Evolutionary conservation across 805 yeast genomes (phyloP).

Genomic region (Pichia deserticola): DNA sequence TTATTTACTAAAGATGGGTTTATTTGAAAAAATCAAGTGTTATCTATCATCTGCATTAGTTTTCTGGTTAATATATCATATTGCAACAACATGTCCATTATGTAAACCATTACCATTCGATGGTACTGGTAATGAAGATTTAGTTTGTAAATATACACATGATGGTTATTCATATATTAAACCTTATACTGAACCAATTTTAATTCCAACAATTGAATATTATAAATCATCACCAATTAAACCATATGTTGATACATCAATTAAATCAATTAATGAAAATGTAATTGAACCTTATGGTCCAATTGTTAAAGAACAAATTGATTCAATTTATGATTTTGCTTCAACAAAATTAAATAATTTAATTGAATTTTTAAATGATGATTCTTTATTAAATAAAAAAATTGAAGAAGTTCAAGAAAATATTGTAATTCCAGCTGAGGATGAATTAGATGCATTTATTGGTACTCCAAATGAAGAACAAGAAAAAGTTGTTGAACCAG

Average conservation of each 20-base stretch:
- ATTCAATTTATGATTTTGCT: background rate
- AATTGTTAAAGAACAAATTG: conserved; percentile 6
- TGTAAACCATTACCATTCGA: conserved; percentile 10
- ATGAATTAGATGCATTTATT: conserved; percentile 6
- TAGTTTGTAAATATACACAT: conserved; percentile 19
- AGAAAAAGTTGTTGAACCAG: background rate
- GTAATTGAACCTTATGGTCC: conserved; percentile 15
- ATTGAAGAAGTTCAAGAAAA: background rate
- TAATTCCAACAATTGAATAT: conserved; percentile 6
- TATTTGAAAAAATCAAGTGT: conserved; percentile 12
- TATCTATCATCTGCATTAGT: conserved; percentile 12
- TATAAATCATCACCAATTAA: conserved; percentile 20
- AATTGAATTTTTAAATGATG: conserved; percentile 4
- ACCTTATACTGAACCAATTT: conserved; percentile 18
- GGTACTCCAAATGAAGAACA: conserved; percentile 1
- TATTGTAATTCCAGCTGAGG: conserved; percentile 3
- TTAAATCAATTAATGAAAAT: background rate
- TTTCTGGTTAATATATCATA: conserved; percentile 15
- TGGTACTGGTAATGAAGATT: conserved; percentile 10
- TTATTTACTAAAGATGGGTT: conserved; percentile 6
- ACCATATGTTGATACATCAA: conserved; percentile 16
- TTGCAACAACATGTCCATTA: conserved; percentile 21
- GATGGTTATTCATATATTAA: conserved; percentile 12
- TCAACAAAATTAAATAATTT: conserved; percentile 1
- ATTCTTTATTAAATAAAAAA: conserved; percentile 3